A percentile compares a stretch with the other conserved stretches of the same genome.
Conservation (phyloP, 768 basidiomycete genomes). For the Leccinum uliginosum region DNA sequence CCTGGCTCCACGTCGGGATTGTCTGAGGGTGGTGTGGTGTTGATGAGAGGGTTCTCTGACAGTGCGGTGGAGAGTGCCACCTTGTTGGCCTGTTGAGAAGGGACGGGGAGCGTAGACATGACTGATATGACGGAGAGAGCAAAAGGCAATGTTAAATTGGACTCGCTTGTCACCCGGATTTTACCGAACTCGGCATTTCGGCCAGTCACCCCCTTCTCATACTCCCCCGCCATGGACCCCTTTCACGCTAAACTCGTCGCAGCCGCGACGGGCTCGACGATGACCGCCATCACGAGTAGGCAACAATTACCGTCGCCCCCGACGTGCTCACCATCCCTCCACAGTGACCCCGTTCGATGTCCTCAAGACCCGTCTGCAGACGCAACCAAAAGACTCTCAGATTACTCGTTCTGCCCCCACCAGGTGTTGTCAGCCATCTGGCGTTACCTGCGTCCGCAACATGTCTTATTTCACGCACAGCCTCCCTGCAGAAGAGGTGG, state of each 20-base stretch:
- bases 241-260: slow-evolving; percentile 78
- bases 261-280: slow-evolving; percentile 70
- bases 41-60: slow-evolving; percentile 44
- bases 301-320: too few relatives aligned
- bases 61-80: slow-evolving; percentile 74
- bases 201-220: background rate
- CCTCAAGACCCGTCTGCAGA: slow-evolving; percentile 94
- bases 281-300: slow-evolving; percentile 82
- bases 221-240: slow-evolving; percentile 45
- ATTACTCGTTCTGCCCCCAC: slow-evolving; percentile 51
- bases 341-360: slow-evolving; percentile 99
- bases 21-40: slow-evolving; percentile 12
- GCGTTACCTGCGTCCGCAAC: slow-evolving; percentile 55
- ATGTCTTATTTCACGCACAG: slow-evolving; percentile 71
- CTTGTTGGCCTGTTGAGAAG: slow-evolving; percentile 74
- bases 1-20: slow-evolving; percentile 61
- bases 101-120: slow-evolving; percentile 45
- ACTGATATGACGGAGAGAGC: slow-evolving; percentile 3
- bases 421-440: slow-evolving; percentile 66
- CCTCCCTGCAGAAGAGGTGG: slow-evolving; percentile 57
- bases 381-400: slow-evolving; percentile 62
- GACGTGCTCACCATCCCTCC: slow-evolving; percentile 4
- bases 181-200: slow-evolving; percentile 18
- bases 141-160: background rate
- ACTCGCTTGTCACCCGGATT: slow-evolving; percentile 15